Evolutionary conservation across 2,329 filamentous ascomycete species (phyloP), one percentile per base, ranked within the genome.

Genomic region (Furcasterigmium furcatum): DNA sequence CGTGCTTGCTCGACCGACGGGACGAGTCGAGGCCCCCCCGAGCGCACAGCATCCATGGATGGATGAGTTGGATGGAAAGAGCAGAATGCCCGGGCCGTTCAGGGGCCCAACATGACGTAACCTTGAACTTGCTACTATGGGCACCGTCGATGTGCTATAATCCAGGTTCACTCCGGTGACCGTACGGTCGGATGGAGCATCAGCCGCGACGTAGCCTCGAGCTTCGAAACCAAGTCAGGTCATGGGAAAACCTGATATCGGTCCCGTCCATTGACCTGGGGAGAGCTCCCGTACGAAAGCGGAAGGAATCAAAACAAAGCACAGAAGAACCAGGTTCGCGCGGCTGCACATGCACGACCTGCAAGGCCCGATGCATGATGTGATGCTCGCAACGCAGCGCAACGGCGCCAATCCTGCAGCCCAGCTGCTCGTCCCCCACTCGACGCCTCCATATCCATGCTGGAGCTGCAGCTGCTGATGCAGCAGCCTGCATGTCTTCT

Each of bases 341-440:
- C 34, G 34, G 4, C 9, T 36, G n/a, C 34, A 9, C n/a, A 36
- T 36, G 34, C 34, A 36, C 16, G 34, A 18, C 34, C 34, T 18
- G 34, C 24, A 27, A 27, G 24, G 24, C n/a, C 34, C 34, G 19
- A 36, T 36, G 34, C 34, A 36, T 36, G 34, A 36, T 36, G 34
- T 36, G 34, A 36, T 36, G 34, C 34, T 36, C n/a, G n/a, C 19
- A 16, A 14, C 19, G 34, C 34, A 36, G 34, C 34, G 18, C n/a
- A 19, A 36, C n/a, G 34, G 34, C 34, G 34, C 34, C 34, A 36
- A 36, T 36, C n/a, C 34, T 36, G 34, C 34, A 36, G 34, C 34
- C 34, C 34, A 36, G 34, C n/a, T 18, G 34, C 34, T 36, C n/a
- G 12, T 36, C 34, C 34, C n/a, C 34, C 18, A 18, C 34, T 12